Evolutionary conservation across 2,329 filamentous ascomycete genomes (phyloP), one percentile per base, ranked within the genome.

Genomic region (Penicillium crustosum): DNA sequence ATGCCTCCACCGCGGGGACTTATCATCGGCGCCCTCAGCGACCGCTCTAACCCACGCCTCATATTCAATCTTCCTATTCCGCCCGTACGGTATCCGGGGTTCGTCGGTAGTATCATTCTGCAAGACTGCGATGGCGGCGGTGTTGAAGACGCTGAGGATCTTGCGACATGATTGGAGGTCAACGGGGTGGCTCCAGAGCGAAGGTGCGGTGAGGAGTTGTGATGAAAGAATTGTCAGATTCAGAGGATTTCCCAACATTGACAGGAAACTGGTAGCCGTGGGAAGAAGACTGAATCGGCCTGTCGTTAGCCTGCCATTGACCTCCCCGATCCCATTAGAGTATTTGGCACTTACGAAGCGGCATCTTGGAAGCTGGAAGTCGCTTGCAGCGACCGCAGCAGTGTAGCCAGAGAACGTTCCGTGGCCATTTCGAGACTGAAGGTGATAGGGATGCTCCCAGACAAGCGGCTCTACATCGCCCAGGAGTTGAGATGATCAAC

Each of bases 1-100:
- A 73, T 96, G 92, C 73, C 91, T 88, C 91, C 91, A 96, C 68
- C 90, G 80, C 19, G 81, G 83, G 74, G 79, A 87, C 65, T 79
- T 81, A 44, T 83, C 85, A 67, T 87, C 83, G 17, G 85, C 85
- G 9, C 85, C 85, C 41, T 79, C 79, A 2, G 84, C 79, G 2
- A 86, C 77, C 1, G 85, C 84, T 61, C 79, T 81, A 25, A 83
- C 75, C 86, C 85, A 87, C 48, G 82, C 82, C 47, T 84, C 80
- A 17, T 80, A 74, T 6, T 79, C 73, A 6, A 85, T 72, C 27
- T 81, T 82, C 17, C 85, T 85, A 44, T 81, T 79, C 36, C 70
- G 67, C 9, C 68, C 68, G 41, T 75, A 73, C 0, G 71, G 69
- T 29, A 70, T 68, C 29, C 68, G 67, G 13, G 73, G 66, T 35